Evolutionary conservation across 1,139 yeast species (phyloP), one percentile per base, ranked within the genome.

Genomic region (Geotrichum carabidarum): DNA sequence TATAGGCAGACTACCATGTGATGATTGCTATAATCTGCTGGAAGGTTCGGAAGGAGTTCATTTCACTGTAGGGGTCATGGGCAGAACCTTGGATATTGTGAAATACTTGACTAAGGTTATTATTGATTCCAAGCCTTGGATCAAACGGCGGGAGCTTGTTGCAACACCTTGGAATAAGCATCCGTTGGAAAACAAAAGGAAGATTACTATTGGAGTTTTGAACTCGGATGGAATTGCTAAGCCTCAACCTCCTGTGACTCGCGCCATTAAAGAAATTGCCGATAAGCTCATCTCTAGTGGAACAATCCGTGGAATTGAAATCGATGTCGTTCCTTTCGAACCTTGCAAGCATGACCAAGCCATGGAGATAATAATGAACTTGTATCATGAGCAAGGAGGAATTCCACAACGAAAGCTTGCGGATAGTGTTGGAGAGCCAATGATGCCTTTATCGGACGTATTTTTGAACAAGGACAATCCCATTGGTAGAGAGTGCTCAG

Each of bases 61-160:
- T 76, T 37, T 30, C 1, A 78, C 74, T 7, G 68, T 76, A 50
- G 81, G 82, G 0, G 81, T 81, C 7, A 62, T 77, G 59, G 71
- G 77, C 18, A 66, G 79, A 58, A 69, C 78, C 9, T 67, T 84
- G 31, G 80, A 78, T 12, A 88, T 82, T 62, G 65, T 83, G 58
- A 81, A 81, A 35, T 73, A 75, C 44, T 77, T 82, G 68, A 78
- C 82, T 76, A 76, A 79, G 58, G 60, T 71, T 12, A 73, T 81
- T 56, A 71, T 84, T 48, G 75, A 78, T 54, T 71, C 74, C 30
- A 70, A 79, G 60, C 83, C 85, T 9, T 82, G 87, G 86, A 68
- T 69, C 22, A 58, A 66, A 8, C 87, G 83, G 63, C 79, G 79
- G 9, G 74, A 74, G 55, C 65, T 74, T 36, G 61, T 77, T 12